phyloP scores from a whole-genome alignment of 495 filamentous ascomycete species.

The Penicillium maclennaniae region DNA sequence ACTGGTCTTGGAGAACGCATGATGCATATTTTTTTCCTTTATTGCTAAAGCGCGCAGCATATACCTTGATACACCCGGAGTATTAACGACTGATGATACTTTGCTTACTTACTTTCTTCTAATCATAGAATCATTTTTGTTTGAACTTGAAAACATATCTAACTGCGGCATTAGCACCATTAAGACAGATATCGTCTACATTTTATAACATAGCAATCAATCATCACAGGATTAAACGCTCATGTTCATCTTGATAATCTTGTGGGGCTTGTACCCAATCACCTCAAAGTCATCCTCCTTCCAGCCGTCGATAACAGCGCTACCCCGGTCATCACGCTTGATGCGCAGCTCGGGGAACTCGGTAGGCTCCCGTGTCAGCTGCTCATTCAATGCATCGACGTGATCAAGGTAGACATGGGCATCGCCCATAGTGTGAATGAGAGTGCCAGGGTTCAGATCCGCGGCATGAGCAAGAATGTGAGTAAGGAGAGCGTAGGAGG shows the following conservation, averaged over 20 bases:
- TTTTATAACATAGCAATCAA: slow-evolving; percentile 6
- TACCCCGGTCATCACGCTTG: slow-evolving; percentile 57
- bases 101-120: not conserved
- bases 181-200: slow-evolving; percentile 20
- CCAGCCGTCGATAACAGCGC: slow-evolving; percentile 69
- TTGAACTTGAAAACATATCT: not conserved
- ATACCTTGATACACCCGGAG: slow-evolving; percentile 1
- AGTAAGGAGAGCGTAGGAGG: slow-evolving; percentile 84
- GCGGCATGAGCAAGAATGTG: slow-evolving; percentile 90
- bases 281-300: slow-evolving; percentile 83
- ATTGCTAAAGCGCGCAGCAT: slow-evolving; percentile 1
- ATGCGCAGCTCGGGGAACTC: slow-evolving; percentile 77
- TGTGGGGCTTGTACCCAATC: slow-evolving; percentile 84
- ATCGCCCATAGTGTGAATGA: slow-evolving; percentile 95
- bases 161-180: slow-evolving; percentile 1
- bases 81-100: not conserved
- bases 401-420: slow-evolving; percentile 94
- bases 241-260: slow-evolving; percentile 96
- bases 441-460: slow-evolving; percentile 73
- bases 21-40: slow-evolving; percentile 6
- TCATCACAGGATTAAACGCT: slow-evolving; percentile 56
- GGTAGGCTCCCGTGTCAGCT: slow-evolving; percentile 75
- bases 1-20: slow-evolving; percentile 45
- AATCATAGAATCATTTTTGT: not conserved
- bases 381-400: slow-evolving; percentile 75